Conservation (phyloP, 176 grass and related monocot genomes). For the Oryza meridionalis region DNA sequence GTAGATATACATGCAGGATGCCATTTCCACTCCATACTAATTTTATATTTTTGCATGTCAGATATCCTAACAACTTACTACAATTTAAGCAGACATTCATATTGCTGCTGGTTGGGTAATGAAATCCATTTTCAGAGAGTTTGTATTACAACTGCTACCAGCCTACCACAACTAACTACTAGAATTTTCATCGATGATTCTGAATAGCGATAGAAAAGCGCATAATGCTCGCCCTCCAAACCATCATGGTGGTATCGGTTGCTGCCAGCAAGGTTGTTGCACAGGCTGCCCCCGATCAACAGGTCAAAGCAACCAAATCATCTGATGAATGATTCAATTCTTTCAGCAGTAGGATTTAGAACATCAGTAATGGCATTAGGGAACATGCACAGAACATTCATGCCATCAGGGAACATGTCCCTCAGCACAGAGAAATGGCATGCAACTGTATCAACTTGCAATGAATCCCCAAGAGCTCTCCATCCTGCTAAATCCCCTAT, state of each 20-base stretch:
- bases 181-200: slow-evolving; percentile 42
- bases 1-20: slow-evolving; percentile 1
- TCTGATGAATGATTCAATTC: too few relatives aligned
- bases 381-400: slow-evolving; percentile 43
- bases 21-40: not conserved
- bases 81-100: slow-evolving; percentile 4
- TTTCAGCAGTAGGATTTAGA: too few relatives aligned
- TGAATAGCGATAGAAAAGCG: slow-evolving; percentile 70
- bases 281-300: slow-evolving; percentile 76
- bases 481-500: slow-evolving; percentile 65
- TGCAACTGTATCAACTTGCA: slow-evolving; percentile 82
- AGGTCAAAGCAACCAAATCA: slow-evolving; percentile 68
- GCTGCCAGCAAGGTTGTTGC: slow-evolving; percentile 78
- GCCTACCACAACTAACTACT: not conserved
- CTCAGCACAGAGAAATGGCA: slow-evolving; percentile 57
- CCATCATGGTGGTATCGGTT: slow-evolving; percentile 72
- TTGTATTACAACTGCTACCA: not conserved
- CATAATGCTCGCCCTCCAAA: slow-evolving; percentile 72
- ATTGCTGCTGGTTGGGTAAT: too few relatives aligned
- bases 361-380: too few relatives aligned
- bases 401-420: too few relatives aligned
- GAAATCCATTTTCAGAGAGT: not conserved
- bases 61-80: not conserved
- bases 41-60: not conserved
- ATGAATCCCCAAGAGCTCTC: slow-evolving; percentile 77